Percentiles rank a stretch among this genome's conserved stretches.
These are phyloP conservation scores for Leptographium wingfieldii DNA, from an alignment of 2,329 filamentous ascomycete genomes.

Conservation along the genomic window DNA sequence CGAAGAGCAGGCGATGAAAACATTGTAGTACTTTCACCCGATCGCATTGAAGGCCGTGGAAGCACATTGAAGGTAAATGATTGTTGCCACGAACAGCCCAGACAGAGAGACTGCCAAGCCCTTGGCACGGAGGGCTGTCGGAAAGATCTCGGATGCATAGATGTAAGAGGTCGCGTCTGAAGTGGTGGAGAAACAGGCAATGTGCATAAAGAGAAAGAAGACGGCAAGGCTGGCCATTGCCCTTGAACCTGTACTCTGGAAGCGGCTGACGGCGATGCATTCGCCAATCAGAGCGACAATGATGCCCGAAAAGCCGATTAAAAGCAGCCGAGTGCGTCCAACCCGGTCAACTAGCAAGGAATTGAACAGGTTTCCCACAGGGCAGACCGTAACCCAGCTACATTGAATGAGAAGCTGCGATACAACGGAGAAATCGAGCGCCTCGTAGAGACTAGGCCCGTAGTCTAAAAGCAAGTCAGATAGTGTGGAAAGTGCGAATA, in stretches of 20 bases:
- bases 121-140: slow-evolving; percentile 38
- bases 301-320: background rate
- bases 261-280: background rate
- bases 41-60: background rate
- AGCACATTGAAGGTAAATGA: slow-evolving; percentile 1
- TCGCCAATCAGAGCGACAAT: background rate
- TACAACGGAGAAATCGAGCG: background rate
- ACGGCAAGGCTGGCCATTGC: background rate
- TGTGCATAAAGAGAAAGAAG: slow-evolving; percentile 1
- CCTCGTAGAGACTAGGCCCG: background rate
- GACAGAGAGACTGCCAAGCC: slow-evolving; percentile 29
- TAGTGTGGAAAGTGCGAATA: too few relatives aligned
- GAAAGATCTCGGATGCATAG: slow-evolving; percentile 42
- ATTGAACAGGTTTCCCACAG: background rate
- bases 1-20: background rate
- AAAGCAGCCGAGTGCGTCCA: background rate
- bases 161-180: slow-evolving; percentile 2
- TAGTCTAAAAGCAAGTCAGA: background rate
- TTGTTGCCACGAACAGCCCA: slow-evolving; percentile 1
- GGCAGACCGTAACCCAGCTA: slow-evolving; percentile 1
- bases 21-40: slow-evolving; percentile 4
- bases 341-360: slow-evolving; percentile 1
- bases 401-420: background rate
- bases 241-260: background rate
- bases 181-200: background rate